Evolutionary conservation across 2,329 filamentous ascomycete species (phyloP).

Genomic region (Cladosporium phlei): DNA sequence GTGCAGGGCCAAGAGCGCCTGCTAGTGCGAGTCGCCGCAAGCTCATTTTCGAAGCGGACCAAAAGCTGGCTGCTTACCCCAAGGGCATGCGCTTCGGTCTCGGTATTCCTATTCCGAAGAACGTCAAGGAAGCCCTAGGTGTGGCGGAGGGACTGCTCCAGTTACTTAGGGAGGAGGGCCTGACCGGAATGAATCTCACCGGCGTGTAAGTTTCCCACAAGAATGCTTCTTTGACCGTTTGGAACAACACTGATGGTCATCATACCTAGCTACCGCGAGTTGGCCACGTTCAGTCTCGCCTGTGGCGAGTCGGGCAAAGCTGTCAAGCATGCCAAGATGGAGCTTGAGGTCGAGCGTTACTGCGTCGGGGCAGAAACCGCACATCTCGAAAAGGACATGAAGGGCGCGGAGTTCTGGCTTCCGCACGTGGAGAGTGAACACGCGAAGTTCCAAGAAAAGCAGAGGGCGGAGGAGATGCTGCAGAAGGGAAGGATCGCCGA

Average conservation of each 20-base stretch:
- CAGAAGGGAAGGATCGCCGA: too few relatives aligned
- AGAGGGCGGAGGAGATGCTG: too few relatives aligned
- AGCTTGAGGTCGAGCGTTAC: constrained; percentile 26
- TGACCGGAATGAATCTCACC: background rate
- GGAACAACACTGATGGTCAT: too few relatives aligned
- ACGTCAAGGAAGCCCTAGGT: background rate
- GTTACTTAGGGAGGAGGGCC: constrained; percentile 20
- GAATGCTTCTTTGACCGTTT: too few relatives aligned
- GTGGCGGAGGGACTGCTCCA: constrained; percentile 17
- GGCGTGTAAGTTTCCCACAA: background rate
- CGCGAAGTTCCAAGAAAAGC: too few relatives aligned
- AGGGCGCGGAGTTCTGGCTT: constrained; percentile 15
- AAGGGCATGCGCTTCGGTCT: too few relatives aligned
- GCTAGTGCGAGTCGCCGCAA: constrained; percentile 11
- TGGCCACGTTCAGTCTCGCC: constrained; percentile 18
- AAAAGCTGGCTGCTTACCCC: background rate
- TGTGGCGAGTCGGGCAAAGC: constrained; percentile 17
- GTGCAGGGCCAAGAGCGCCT: constrained; percentile 18
- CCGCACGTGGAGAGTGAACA: too few relatives aligned
- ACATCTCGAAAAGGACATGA: constrained; percentile 9
- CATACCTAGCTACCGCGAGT: constrained; percentile 16
- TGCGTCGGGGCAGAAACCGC: constrained; percentile 22
- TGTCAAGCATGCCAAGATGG: constrained; percentile 21
- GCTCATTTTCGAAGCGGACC: constrained; percentile 4
- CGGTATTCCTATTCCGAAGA: background rate